Conservation (phyloP, 2,329 filamentous ascomycete genomes). For the Diaporthe vaccinii region DNA sequence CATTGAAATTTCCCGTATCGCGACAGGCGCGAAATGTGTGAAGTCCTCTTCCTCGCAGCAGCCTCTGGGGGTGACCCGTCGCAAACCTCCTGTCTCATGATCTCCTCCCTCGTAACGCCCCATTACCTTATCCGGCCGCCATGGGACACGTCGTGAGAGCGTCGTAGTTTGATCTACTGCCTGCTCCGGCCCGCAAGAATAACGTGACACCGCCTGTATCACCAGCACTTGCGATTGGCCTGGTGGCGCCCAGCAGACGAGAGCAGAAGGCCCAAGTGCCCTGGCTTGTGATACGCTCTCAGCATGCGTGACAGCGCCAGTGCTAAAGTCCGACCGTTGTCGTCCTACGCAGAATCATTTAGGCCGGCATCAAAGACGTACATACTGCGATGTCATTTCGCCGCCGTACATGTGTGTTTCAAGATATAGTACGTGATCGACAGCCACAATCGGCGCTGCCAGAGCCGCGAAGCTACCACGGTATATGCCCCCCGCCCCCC, state of each 20-base stretch:
- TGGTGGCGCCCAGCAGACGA: conserved; percentile 19
- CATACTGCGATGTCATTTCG: conserved; percentile 16
- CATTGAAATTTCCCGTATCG: neutral
- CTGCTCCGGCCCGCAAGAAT: conserved; percentile 4
- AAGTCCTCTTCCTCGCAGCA: neutral
- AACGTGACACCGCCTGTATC: conserved; percentile 17
- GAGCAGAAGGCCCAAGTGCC: neutral
- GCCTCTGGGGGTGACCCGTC: neutral
- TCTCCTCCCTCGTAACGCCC: conserved; percentile 2
- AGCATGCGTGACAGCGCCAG: conserved; percentile 20
- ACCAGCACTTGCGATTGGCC: conserved; percentile 27
- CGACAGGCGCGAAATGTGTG: neutral
- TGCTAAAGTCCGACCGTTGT: conserved; percentile 35
- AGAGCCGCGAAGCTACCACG: conserved; percentile 29
- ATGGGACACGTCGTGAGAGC: neutral
- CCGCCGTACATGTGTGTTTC: conserved; percentile 25
- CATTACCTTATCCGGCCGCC: neutral
- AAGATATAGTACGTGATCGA: conserved; percentile 26
- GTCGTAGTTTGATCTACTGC: conserved; percentile 21
- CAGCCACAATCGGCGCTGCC: conserved; percentile 19
- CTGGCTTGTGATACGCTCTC: conserved; percentile 24
- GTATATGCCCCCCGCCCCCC: too few species aligned
- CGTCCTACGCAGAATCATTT: conserved; percentile 23
- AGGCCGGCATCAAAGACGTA: conserved; percentile 26
- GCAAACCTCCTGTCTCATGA: conserved; percentile 24